Percentiles rank a stretch among this genome's conserved stretches.
Conservation (phyloP, 1,284 basidiomycete genomes). For the Termitomyces sp. region DNA sequence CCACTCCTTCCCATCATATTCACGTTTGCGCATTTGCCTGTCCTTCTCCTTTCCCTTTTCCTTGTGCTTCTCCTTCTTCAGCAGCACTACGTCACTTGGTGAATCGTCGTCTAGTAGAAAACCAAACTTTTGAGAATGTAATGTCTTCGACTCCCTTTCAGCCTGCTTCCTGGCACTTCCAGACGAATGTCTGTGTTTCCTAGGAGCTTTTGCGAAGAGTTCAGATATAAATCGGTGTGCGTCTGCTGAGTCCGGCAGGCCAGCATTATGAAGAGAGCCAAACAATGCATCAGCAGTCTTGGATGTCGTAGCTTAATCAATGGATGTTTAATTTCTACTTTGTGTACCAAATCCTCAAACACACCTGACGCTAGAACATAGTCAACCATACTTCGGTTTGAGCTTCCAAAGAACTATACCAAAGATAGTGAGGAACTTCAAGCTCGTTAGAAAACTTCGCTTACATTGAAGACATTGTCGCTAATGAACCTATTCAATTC, state of each 20-base stretch:
- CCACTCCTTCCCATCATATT: slow-evolving; percentile 78
- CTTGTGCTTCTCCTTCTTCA: slow-evolving; percentile 45
- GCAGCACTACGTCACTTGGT: slow-evolving; percentile 36
- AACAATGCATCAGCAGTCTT: slow-evolving; percentile 81
- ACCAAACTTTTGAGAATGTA: slow-evolving; percentile 73
- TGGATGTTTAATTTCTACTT: slow-evolving; percentile 14
- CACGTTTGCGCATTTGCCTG: slow-evolving; percentile 72
- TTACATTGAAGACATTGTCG: slow-evolving; percentile 79
- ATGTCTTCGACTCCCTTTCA: slow-evolving; percentile 65
- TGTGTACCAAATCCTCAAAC: slow-evolving; percentile 23
- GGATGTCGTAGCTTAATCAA: slow-evolving; percentile 63
- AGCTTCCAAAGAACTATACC: slow-evolving; percentile 71
- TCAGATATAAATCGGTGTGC: slow-evolving; percentile 77
- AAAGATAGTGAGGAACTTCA: slow-evolving; percentile 3
- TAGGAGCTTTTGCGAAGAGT: slow-evolving; percentile 74
- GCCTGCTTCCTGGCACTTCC: slow-evolving; percentile 54
- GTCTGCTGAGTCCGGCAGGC: slow-evolving; percentile 76
- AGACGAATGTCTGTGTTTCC: slow-evolving; percentile 60
- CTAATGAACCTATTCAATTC: slow-evolving; percentile 76
- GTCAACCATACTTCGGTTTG: slow-evolving; percentile 79
- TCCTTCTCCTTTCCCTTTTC: slow-evolving; percentile 48
- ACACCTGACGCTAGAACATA: slow-evolving; percentile 81
- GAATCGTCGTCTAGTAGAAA: slow-evolving; percentile 76
- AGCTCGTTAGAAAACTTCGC: slow-evolving; percentile 22
- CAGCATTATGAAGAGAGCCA: slow-evolving; percentile 66